Base-by-base conservation (phyloP, 345 rosid genomes). In the Populus deltoides region DNA sequence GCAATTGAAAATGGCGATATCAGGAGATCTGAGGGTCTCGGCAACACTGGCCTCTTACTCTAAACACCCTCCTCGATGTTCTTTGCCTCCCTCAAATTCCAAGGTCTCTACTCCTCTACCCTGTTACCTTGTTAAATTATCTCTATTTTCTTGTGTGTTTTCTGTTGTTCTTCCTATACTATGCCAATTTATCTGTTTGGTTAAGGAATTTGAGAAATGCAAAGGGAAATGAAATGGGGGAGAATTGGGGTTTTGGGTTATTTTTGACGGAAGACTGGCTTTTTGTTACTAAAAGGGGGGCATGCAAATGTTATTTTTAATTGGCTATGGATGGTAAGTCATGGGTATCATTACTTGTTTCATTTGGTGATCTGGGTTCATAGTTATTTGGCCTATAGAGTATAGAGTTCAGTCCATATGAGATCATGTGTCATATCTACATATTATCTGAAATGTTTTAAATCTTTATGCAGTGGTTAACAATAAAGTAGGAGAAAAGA, bases 21-120 rank as follows among this genome's bases (percentile, higher is more conserved):
- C 85, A 39, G 97, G 92, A 79, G 88, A 87, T 86, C 86, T 94
- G 73, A 91, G 87, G 81, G 86, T 92, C 81, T 88, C 94, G 41
- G 91, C 97, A 10, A 84, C 88, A 7, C 75, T 91, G 68, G 91
- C 88, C 22, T 80, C 95, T 57, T 87, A 84, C 85, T 86, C 53
- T 79, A 85, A 79, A 17, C 89, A 75, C 67, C 89, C 89, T 31
- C 77, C 75, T 74, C 89, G 87, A 36, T 77, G 86, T 78, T 80
- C 88, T 6, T 76, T 87, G 20, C 81, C 92, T 80, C 78, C 88
- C 81, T 81, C 93, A 8, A 78, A 17, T 70, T 74, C 84, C 1
- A 94, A 89, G 97, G 98, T 94, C 66, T 76, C 65, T 24, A 17
- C 39, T 73, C 25, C 67, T 55, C 66, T 24, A 11, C 68, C 62